Evolutionary conservation across 345 rosid species (phyloP), one percentile per base, ranked within the genome.

Genomic region (Microthlaspi erraticum): DNA sequence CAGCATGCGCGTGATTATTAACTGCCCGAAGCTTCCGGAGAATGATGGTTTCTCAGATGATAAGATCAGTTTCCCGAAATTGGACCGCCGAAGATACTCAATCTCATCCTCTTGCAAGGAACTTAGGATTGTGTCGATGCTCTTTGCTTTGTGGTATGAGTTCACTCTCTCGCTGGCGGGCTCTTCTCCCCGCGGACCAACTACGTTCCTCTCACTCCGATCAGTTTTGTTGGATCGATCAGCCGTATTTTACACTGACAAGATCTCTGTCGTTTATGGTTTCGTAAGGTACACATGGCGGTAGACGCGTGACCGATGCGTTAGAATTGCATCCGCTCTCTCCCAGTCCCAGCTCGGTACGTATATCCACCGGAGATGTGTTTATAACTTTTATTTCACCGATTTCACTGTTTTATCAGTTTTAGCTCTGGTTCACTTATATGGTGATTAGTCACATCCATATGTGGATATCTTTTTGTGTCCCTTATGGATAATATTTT

Each of bases 321-420:
- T 79, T 57, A 84, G 71, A 41, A 44, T 92, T 36, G 91, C 98
- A 72, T 90, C 96, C 23, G 87, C 88, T 74, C 77, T 66, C 29
- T 48, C 53, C 20, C n/a, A n/a, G n/a, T n/a, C n/a, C n/a, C 81
- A 76, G 2, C 55, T 85, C 58, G 71, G n/a, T n/a, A n/a, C n/a
- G 82, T 7, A 55, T 88, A 71, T 71, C 66, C 20, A 65, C 55
- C 0, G 87, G 86, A 9, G 84, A 89, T 68, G 74, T 83, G 53
- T 96, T 92, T 68, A 79, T 87, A 52, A 4, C 14, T 55, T 54
- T 12, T 37, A 23, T 37, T 11, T 46, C 37, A 6, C 39, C 19
- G 43, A n/a, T n/a, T n/a, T n/a, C n/a, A n/a, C n/a, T n/a, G 29
- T 60, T 36, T 41, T 42, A 2, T 41, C 6, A n/a, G 1, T 64